Evolutionary conservation across 108 stramenopile genomes (phyloP), one percentile per base, ranked within the genome.

Genomic region (Asterionellopsis glacialis): DNA sequence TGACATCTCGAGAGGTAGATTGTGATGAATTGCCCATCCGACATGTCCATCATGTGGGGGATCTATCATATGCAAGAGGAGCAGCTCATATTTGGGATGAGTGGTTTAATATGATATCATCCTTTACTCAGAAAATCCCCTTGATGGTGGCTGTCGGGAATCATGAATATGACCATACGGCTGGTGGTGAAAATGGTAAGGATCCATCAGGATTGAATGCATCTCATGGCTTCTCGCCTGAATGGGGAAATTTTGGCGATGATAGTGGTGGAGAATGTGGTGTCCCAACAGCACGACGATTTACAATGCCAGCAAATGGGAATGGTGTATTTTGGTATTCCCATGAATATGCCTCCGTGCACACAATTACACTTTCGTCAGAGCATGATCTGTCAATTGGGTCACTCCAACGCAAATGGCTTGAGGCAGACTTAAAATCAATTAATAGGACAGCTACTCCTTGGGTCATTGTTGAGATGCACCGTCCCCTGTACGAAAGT

Each of bases 251-350:
- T 59, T 85, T 82, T 60, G 75, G 59, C 15, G 60, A 66, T 28
- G 85, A 84, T 56, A 70, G 70, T 12, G 79, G 76, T 11, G 90
- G 90, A 1, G 90, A 92, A 75, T 92, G 90, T 64, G 86, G 90
- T 11, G 83, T 90, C 39, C 80, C 88, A 0, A 61, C 74, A 19
- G 52, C 73, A 25, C 77, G 80, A 41, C 76, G 88, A 18, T 95
- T 91, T 79, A 70, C 74, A 22, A 87, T 82, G 77, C 82, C 74
- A 5, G 33, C 55, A 25, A 80, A 75, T 63, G 73, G 80, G 59
- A 90, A 90, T 59, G 81, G 76, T 45, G 76, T 90, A 10, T 90
- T 81, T 76, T 90, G 88, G 88, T 90, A 90, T 59, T 79, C 80
- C 0, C 80, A 74, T 52, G 63, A 81, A 23, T 76, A 74, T 55